Base-by-base conservation (phyloP, 768 basidiomycete species). In the Tylopilus felleus region DNA sequence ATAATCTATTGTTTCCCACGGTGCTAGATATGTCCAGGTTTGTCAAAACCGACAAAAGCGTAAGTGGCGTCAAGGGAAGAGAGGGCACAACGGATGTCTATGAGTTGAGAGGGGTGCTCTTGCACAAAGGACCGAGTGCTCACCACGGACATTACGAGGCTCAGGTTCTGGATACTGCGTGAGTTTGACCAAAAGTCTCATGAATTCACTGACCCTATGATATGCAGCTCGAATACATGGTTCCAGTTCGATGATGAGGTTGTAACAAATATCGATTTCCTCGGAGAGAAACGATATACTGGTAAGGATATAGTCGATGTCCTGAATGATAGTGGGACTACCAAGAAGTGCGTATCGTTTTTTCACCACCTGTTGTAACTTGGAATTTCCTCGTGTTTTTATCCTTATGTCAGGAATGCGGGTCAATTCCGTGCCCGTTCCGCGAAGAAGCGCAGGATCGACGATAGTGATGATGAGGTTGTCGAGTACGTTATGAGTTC, bases 71-170 rank as follows among this genome's bases (percentile, higher is more conserved):
- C 25, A 40, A 55, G 28, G 59, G 45, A 39, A 40, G 22, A n/a
- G 53, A 65, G 4, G 61, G 64, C 49, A 31, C 53, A 22, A 57
- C 68, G 23, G 71, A 76, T 41, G 55, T 80, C n/a, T 98, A 98
- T 62, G 88, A 95, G 48, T 72, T 98, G 46, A 80, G 85, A 48
- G 95, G 90, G 4, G 83, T 98, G 10, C 73, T 98, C 12, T 70
- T 93, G 53, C 96, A 98, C 73, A 92, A 91, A 65, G 96, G 96
- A 5, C 62, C 80, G n/a, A 94, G 90, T 67, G 96, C 95, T 29
- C 90, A 97, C 73, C 86, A 89, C 59, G 91, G 91, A 5, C 90
- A 93, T 66, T 93, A 94, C 64, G 88, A 90, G 67, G 90, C 88
- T 14, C 88, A 92, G 64, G 88, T 92, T 19, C 83, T 84, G 61